Conservation (phyloP, 257 asterid genomes). For the Primulina eburnea region DNA sequence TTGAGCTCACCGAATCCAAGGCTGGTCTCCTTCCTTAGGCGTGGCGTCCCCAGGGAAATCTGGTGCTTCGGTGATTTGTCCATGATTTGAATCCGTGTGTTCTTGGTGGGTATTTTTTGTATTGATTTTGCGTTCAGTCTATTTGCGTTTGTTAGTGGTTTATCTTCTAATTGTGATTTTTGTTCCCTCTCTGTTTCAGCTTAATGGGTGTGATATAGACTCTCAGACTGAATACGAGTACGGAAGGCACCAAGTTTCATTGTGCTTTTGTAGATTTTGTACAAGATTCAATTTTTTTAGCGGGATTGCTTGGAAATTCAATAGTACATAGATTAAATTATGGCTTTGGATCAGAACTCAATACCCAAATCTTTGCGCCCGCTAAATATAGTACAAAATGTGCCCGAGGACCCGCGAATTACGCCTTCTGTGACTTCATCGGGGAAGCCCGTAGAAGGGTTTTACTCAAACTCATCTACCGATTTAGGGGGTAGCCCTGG, state of each 20-base stretch:
- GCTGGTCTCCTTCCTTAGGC: background rate
- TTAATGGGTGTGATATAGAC: conserved; percentile 18
- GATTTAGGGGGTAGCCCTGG: conserved; percentile 50
- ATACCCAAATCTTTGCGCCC: conserved; percentile 76
- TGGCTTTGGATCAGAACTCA: conserved; percentile 84
- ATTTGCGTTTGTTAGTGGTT: conserved; percentile 13
- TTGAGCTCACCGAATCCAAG: background rate
- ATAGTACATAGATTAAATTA: conserved; percentile 21
- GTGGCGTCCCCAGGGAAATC: conserved; percentile 6
- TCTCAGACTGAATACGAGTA: background rate
- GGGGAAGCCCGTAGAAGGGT: conserved; percentile 63
- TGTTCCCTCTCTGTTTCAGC: conserved; percentile 20
- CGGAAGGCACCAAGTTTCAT: conserved; percentile 7
- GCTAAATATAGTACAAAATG: conserved; percentile 48
- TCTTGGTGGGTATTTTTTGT: background rate
- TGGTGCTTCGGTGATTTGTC: conserved; percentile 24
- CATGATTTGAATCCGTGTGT: conserved; percentile 8
- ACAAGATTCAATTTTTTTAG: conserved; percentile 20
- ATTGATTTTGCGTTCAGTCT: conserved; percentile 10
- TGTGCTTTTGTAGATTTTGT: conserved; percentile 19
- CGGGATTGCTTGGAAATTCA: background rate
- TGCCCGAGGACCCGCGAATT: conserved; percentile 66
- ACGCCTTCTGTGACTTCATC: conserved; percentile 46
- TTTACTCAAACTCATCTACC: conserved; percentile 43
- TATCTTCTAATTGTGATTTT: background rate